Base-by-base conservation (phyloP, 2,329 filamentous ascomycete species). In the Parastagonospora avenae region DNA sequence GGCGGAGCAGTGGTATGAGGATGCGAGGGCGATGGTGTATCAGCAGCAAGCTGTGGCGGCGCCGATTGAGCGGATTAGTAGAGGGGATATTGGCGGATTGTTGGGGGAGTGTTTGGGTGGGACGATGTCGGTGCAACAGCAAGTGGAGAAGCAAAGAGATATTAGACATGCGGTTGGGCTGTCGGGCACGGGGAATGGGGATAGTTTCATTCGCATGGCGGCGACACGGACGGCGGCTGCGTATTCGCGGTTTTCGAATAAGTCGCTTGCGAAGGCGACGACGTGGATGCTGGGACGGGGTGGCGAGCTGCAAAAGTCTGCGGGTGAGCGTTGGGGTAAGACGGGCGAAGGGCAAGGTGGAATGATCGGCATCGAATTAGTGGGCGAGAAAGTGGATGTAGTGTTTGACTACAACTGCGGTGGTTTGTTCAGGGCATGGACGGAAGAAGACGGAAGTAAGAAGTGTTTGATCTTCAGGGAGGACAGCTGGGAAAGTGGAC, bases 171-270 rank as follows among this genome's bases (percentile, higher is more conserved):
- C 76, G 2, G 69, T 84, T 67, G 90, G 81, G 0, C 77, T 91
- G 8, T 93, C 89, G 0, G 89, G 90, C 0, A 93, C 91, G 0
- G 92, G 92, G 0, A 96, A 96, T 62, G 92, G 92, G 0, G 92
- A 96, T 73, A 91, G 89, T 0, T 96, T 96, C 70, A 79, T 96
- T 12, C 85, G 91, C 4, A 77, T 85, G 2, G 83, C 80, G 11
- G 91, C 91, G 1, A 84, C 83, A 0, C 84, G 89, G 29, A 92
- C 89, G 0, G 85, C 87, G 0, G 88, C 85, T 1, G 85, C 90
- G 1, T 87, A 92, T 59, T 86, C 87, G 14, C 82, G 88, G 10
- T 94, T 89, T 74, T 74, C 77, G 1, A 53, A 66, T 0, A 47
- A 74, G 60, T 70, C 85, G 0, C 78, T 89, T 0, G 72, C 82